Percentiles rank a stretch among this genome's conserved stretches.
These are phyloP conservation scores for Mycena chlorophos DNA, from an alignment of 768 basidiomycete genomes.

Conservation along the genomic window DNA sequence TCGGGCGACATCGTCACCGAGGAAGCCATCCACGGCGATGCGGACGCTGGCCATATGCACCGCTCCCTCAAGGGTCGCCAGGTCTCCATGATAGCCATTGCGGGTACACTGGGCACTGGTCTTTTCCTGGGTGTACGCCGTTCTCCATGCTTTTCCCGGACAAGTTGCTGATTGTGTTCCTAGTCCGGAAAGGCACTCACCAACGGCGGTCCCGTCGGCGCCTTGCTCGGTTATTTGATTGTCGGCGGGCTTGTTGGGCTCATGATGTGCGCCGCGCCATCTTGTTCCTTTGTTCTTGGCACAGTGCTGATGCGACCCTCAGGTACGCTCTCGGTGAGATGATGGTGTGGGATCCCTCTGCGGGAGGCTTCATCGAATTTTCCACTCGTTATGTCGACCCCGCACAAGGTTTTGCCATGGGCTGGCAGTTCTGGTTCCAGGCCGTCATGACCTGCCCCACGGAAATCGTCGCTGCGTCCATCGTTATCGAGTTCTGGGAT, in stretches of 20 bases:
- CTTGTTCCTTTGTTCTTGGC: neutral
- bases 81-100: slow-evolving; percentile 14
- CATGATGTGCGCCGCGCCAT: slow-evolving; percentile 19
- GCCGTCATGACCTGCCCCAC: slow-evolving; percentile 33
- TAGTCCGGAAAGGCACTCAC: slow-evolving; percentile 32
- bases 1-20: neutral
- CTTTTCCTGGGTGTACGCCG: neutral
- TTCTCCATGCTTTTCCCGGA: neutral
- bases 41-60: slow-evolving; percentile 6
- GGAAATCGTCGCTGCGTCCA: slow-evolving; percentile 38
- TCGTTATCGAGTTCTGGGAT: slow-evolving; percentile 43
- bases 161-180: neutral
- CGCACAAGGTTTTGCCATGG: slow-evolving; percentile 35
- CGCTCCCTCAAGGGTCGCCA: slow-evolving; percentile 11
- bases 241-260: slow-evolving; percentile 37
- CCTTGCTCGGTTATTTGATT: slow-evolving; percentile 42
- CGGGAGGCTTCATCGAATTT: slow-evolving; percentile 24
- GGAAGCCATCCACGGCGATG: neutral
- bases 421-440: slow-evolving; percentile 25
- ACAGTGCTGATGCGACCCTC: neutral
- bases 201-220: slow-evolving; percentile 45
- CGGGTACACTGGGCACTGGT: neutral
- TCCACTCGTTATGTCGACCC: slow-evolving; percentile 34
- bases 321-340: slow-evolving; percentile 26
- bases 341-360: slow-evolving; percentile 24